phyloP scores from a whole-genome alignment of 1,139 yeast species.

The Cylindricascospora bacillispora region DNA sequence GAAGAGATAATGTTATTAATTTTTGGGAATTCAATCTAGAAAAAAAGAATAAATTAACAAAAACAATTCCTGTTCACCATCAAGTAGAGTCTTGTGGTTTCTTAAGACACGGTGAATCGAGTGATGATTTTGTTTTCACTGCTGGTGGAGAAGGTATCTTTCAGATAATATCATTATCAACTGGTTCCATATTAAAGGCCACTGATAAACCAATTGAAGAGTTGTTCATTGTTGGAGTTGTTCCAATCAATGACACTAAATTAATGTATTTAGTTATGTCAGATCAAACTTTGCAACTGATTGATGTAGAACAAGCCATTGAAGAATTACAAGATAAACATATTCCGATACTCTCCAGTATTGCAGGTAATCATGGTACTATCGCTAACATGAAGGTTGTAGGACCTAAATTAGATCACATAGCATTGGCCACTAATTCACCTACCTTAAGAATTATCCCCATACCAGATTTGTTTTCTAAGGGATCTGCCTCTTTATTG shows the following conservation, averaged over 20 bases:
- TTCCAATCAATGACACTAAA: conserved; percentile 26
- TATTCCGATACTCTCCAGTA: conserved; percentile 27
- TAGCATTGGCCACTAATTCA: conserved; percentile 89
- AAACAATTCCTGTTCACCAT: conserved; percentile 62
- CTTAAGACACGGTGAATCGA: conserved; percentile 22
- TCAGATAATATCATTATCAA: conserved; percentile 43
- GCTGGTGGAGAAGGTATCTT: conserved; percentile 71
- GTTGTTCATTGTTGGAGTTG: conserved; percentile 48
- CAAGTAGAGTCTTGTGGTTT: conserved; percentile 79
- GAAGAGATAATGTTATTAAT: conserved; percentile 62
- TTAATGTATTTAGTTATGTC: conserved; percentile 42
- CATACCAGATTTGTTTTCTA: conserved; percentile 27
- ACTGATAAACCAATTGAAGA: conserved; percentile 54
- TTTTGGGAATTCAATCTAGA: conserved; percentile 41
- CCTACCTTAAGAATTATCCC: conserved; percentile 70
- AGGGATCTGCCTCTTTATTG: conserved; percentile 10
- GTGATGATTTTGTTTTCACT: conserved; percentile 38
- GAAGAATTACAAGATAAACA: conserved; percentile 32
- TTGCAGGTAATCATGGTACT: conserved; percentile 94
- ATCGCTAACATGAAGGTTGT: conserved; percentile 77
- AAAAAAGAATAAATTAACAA: conserved; percentile 37
- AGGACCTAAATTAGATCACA: conserved; percentile 42
- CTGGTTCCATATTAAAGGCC: conserved; percentile 32
- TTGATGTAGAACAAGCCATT: conserved; percentile 29
- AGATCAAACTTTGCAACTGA: conserved; percentile 67